Evolutionary conservation across 192 early-diverging fungal species (phyloP).

Genomic region (Linnemannia exigua): DNA sequence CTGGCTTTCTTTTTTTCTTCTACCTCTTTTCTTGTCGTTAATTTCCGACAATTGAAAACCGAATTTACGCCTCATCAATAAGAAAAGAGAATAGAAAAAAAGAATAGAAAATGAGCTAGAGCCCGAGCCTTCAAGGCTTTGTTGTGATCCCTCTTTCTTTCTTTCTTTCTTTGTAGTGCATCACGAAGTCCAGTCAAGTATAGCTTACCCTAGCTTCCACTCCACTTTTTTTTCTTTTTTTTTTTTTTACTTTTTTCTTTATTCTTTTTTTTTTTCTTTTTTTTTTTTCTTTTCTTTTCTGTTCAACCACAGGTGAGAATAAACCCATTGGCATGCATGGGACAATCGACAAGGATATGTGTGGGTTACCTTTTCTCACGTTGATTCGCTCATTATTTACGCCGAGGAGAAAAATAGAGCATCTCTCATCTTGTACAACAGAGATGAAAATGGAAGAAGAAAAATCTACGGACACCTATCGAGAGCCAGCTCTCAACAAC

Average conservation of each 20-base stretch:
- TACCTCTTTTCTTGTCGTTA: not conserved
- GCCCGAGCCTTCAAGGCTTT: not conserved
- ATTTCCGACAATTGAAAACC: not conserved
- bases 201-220: not conserved
- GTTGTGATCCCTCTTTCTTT: not conserved
- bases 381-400: not conserved
- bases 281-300: not conserved
- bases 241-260: not conserved
- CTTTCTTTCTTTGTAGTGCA: not conserved
- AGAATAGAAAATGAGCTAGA: not conserved
- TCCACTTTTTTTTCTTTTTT: not conserved
- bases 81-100: not conserved
- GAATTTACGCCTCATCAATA: not conserved
- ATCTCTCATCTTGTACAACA: not conserved
- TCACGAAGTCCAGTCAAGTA: not conserved
- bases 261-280: not conserved
- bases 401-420: not conserved
- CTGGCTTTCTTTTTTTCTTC: not conserved
- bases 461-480: not conserved
- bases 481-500: not conserved
- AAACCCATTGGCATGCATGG: not conserved
- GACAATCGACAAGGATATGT: not conserved
- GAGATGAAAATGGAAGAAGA: not conserved
- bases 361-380: no score
- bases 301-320: not conserved